These are phyloP conservation scores for Naematelia aurantialba DNA, from an alignment of 768 basidiomycete genomes.

Conservation along the genomic window DNA sequence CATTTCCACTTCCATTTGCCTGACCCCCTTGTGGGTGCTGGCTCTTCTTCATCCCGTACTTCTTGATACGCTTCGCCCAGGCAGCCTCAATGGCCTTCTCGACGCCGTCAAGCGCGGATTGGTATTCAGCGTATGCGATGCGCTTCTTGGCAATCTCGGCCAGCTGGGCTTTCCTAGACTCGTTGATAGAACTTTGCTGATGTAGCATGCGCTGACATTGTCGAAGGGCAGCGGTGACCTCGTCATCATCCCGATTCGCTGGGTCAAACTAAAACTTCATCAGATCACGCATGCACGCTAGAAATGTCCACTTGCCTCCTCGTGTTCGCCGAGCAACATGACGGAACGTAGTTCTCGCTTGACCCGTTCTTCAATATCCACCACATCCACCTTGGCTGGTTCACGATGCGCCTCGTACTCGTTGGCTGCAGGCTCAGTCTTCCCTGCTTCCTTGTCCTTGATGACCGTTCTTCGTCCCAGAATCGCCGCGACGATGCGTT, in stretches of 20 bases:
- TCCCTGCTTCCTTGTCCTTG: slow-evolving; percentile 4
- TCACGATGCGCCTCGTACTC: slow-evolving; percentile 73
- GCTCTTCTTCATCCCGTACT: slow-evolving; percentile 54
- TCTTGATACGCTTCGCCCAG: slow-evolving; percentile 75
- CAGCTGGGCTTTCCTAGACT: slow-evolving; percentile 71
- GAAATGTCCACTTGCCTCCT: slow-evolving; percentile 58
- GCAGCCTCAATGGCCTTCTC: slow-evolving; percentile 75
- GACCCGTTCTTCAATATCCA: slow-evolving; percentile 52
- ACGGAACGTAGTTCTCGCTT: slow-evolving; percentile 52
- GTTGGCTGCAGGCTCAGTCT: slow-evolving; percentile 16
- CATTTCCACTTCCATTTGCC: slow-evolving; percentile 26
- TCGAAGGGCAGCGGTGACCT: slow-evolving; percentile 83
- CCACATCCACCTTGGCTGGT: slow-evolving; percentile 63
- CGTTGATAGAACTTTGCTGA: slow-evolving; percentile 73
- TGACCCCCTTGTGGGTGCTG: not conserved
- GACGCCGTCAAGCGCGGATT: slow-evolving; percentile 74
- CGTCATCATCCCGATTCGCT: slow-evolving; percentile 66
- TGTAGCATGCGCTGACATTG: slow-evolving; percentile 80
- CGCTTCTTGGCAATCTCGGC: slow-evolving; percentile 74
- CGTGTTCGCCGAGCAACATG: slow-evolving; percentile 54
- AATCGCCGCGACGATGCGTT: slow-evolving; percentile 56
- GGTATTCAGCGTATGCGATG: slow-evolving; percentile 86
- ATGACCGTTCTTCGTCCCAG: slow-evolving; percentile 16
- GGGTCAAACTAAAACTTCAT: slow-evolving; percentile 47
- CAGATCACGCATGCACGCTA: not conserved